Percentiles rank a stretch among this genome's conserved stretches.
phyloP scores from a whole-genome alignment of 768 basidiomycete genomes.

The Macrolepiota dolichaula region DNA sequence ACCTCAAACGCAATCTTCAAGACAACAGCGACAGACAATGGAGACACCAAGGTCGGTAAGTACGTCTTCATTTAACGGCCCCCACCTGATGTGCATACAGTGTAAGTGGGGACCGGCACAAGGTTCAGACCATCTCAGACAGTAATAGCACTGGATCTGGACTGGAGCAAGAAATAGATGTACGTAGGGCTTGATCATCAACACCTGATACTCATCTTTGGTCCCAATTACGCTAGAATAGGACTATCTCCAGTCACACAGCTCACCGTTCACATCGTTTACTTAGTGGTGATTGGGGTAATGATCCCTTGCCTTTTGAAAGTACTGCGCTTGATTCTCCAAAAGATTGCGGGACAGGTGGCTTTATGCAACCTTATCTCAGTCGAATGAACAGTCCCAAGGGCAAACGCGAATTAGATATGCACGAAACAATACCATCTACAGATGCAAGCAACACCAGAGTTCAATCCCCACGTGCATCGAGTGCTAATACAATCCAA shows the following conservation, averaged over 20 bases:
- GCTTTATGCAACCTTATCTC: background rate
- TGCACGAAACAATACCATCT: background rate
- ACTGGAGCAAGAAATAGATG: slow-evolving; percentile 2
- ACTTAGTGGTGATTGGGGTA: background rate
- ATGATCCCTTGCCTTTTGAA: background rate
- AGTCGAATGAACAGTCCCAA: background rate
- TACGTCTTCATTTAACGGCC: background rate
- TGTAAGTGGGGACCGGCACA: background rate
- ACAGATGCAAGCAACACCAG: background rate
- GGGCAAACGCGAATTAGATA: background rate
- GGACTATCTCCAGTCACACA: background rate
- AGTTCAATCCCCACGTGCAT: background rate
- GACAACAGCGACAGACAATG: background rate
- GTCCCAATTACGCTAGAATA: background rate
- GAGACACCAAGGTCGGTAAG: background rate
- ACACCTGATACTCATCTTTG: background rate
- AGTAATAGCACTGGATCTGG: background rate
- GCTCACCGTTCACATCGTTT: background rate
- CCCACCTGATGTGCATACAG: background rate
- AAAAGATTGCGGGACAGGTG: background rate
- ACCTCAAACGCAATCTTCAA: background rate
- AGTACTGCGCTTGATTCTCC: background rate
- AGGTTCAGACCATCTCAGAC: background rate
- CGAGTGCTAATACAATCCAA: background rate
- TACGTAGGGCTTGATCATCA: background rate